phyloP scores from a whole-genome alignment of 2,329 filamentous ascomycete genomes.

The Fusarium zealandicum region DNA sequence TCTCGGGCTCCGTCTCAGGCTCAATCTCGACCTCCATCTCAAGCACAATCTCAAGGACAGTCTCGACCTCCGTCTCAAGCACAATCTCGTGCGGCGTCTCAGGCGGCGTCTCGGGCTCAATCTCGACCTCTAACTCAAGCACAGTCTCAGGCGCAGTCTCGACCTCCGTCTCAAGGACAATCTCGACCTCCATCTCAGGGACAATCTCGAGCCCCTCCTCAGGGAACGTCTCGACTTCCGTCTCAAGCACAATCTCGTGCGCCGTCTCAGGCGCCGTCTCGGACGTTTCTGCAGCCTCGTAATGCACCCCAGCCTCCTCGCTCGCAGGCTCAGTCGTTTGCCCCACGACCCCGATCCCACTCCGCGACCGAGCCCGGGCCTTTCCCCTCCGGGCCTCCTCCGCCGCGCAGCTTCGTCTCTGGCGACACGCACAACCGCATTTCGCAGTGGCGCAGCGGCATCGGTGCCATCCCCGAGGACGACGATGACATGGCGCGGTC shows the following conservation, averaged over 20 bases:
- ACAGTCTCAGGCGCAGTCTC: neutral
- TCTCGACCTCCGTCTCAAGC: too few relatives aligned
- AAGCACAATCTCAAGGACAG: neutral
- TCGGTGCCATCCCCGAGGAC: neutral
- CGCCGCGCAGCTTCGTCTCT: neutral
- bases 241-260: neutral
- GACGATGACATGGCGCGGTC: neutral
- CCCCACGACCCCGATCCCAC: neutral
- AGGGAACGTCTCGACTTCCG: too few relatives aligned
- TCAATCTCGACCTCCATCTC: neutral
- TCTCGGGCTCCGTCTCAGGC: neutral
- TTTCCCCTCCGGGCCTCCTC: neutral
- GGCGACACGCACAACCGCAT: neutral
- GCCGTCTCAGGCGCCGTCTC: neutral
- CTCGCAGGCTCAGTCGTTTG: neutral
- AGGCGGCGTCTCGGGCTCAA: neutral
- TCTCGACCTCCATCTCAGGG: neutral
- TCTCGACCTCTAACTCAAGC: neutral
- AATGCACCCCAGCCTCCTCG: too few relatives aligned
- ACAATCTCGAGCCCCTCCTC: neutral
- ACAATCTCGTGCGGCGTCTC: too few relatives aligned
- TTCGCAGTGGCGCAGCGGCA: slow-evolving; percentile 4
- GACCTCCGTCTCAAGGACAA: too few relatives aligned
- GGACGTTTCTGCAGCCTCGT: neutral
- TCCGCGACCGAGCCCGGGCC: neutral